phyloP scores from a whole-genome alignment of 2,329 filamentous ascomycete species.

The Colletotrichum euphorbiae region DNA sequence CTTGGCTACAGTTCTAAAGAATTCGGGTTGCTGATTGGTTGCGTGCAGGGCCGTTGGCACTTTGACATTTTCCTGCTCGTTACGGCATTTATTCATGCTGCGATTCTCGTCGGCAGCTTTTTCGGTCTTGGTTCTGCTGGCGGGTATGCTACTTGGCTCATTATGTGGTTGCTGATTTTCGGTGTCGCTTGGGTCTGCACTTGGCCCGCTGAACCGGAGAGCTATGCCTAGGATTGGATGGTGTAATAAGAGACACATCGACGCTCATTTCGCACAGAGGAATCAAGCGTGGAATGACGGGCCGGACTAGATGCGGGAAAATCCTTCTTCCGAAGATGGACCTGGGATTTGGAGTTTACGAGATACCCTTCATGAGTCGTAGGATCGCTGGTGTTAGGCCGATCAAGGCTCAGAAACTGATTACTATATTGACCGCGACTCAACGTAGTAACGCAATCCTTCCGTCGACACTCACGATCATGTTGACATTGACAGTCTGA shows the following conservation, averaged over 20 bases:
- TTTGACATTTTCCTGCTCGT: slow-evolving; percentile 27
- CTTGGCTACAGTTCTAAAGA: background rate
- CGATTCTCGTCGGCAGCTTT: slow-evolving; percentile 19
- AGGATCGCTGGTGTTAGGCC: no score
- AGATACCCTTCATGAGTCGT: slow-evolving; percentile 15
- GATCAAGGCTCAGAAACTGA: no score
- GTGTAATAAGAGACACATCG: no score
- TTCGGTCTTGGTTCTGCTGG: slow-evolving; percentile 17
- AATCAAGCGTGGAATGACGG: background rate
- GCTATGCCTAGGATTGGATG: background rate
- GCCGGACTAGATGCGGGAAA: background rate
- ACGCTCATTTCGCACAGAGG: no score
- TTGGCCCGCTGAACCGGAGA: slow-evolving; percentile 32
- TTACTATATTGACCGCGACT: no score
- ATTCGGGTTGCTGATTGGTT: background rate
- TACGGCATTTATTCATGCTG: slow-evolving; percentile 20
- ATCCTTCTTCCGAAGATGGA: background rate
- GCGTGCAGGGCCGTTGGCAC: slow-evolving; percentile 21
- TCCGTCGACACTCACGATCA: no score
- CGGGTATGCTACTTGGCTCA: slow-evolving; percentile 20
- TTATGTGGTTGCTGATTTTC: slow-evolving; percentile 37
- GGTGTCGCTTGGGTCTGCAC: slow-evolving; percentile 30
- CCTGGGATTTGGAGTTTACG: slow-evolving; percentile 14
- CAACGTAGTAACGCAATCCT: no score
- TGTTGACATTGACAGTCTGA: no score